Conservation (phyloP, 164 flowering plant species). For the Tetracentron sinense region DNA sequence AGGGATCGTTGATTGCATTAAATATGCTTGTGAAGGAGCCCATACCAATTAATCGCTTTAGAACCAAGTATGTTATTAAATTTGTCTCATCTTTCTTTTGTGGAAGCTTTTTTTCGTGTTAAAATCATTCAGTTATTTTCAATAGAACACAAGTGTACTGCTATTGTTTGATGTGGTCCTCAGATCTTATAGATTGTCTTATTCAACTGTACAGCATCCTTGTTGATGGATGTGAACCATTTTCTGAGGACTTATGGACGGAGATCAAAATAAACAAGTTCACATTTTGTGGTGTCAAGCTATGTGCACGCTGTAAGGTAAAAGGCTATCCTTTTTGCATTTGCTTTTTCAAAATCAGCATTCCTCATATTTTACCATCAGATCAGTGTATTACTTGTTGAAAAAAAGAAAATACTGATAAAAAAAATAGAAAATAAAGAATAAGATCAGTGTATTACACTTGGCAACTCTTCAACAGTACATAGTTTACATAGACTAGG, state of each 20-base stretch:
- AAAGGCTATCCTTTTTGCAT: background rate
- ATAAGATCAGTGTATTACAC: background rate
- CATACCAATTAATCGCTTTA: slow-evolving; percentile 71
- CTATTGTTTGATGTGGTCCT: background rate
- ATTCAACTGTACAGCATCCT: slow-evolving; percentile 55
- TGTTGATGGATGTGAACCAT: slow-evolving; percentile 83
- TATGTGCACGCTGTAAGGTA: slow-evolving; percentile 92
- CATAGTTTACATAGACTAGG: too few species aligned
- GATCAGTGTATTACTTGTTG: background rate
- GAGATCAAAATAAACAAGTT: slow-evolving; percentile 55
- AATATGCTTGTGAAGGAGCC: slow-evolving; percentile 68
- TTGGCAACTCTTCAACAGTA: too few species aligned
- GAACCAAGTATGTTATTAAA: slow-evolving; percentile 67
- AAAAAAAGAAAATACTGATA: background rate
- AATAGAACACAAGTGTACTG: background rate
- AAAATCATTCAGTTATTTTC: background rate
- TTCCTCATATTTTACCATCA: background rate
- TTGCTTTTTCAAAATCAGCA: background rate
- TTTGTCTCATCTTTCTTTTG: background rate
- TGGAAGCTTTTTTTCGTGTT: background rate
- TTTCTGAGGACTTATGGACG: slow-evolving; percentile 83
- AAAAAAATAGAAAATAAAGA: background rate
- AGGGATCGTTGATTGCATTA: slow-evolving; percentile 79
- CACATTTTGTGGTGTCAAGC: slow-evolving; percentile 68
- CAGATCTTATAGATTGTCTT: background rate